Evolutionary conservation across 1,284 basidiomycete genomes (phyloP).

Genomic region (Neotropicomus parvogracilis): DNA sequence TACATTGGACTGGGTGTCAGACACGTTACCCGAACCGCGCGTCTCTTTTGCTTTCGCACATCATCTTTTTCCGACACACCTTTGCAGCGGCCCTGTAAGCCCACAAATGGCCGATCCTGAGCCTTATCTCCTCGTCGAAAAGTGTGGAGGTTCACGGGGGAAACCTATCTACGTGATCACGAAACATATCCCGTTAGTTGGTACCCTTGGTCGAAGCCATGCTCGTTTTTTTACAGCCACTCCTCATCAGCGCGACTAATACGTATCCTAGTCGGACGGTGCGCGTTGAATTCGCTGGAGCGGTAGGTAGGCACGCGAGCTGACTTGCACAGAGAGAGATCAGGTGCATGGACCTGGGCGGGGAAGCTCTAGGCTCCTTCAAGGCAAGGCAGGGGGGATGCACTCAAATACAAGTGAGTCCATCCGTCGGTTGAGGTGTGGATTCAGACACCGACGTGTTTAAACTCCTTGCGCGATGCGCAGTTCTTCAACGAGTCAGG

Average conservation of each 20-base stretch:
- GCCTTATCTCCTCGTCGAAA: conserved; percentile 40
- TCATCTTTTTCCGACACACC: conserved; percentile 14
- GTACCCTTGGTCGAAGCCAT: conserved; percentile 1
- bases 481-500: conserved; percentile 42
- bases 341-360: conserved; percentile 42
- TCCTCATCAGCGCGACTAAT: conserved; percentile 27
- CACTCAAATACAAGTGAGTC: conserved; percentile 41
- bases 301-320: not conserved
- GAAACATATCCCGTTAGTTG: conserved; percentile 41
- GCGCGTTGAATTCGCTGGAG: conserved; percentile 12
- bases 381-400: conserved; percentile 41
- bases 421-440: not conserved
- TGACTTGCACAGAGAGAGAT: conserved; percentile 37
- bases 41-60: conserved; percentile 30
- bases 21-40: conserved; percentile 29
- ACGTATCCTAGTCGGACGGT: conserved; percentile 35
- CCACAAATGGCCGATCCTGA: conserved; percentile 34
- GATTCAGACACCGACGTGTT: conserved; percentile 11
- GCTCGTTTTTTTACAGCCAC: conserved; percentile 13
- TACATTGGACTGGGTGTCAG: conserved; percentile 18
- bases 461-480: not conserved
- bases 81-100: conserved; percentile 6
- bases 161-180: conserved; percentile 44
- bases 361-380: conserved; percentile 40
- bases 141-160: conserved; percentile 39